Conservation (phyloP, 148 eudicot species). For the Silene latifolia region DNA sequence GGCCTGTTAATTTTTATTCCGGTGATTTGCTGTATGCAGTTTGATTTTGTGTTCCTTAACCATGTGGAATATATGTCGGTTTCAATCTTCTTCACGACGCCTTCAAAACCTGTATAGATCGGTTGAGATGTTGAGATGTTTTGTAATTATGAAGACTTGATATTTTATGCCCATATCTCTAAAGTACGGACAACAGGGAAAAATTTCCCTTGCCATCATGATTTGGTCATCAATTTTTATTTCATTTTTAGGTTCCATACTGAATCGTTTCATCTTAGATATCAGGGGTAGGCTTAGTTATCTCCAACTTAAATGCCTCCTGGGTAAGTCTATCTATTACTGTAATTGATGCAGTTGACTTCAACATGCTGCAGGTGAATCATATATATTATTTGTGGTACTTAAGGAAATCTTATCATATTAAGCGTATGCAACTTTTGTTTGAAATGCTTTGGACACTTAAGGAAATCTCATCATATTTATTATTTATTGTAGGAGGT, state of each 20-base stretch:
- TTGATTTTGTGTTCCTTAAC: neutral
- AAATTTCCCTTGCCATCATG: no score
- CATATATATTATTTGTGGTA: no score
- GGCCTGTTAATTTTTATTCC: neutral
- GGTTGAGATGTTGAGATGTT: no score
- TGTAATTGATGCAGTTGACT: no score
- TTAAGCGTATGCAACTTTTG: no score
- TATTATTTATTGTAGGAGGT: no score
- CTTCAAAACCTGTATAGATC: neutral
- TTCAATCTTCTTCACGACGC: neutral
- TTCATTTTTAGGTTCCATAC: conserved; percentile 29
- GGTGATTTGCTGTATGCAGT: neutral
- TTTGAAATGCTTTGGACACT: no score
- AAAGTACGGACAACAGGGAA: neutral
- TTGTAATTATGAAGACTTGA: no score
- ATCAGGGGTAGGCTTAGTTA: conserved; percentile 30
- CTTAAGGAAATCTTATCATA: no score
- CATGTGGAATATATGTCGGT: neutral
- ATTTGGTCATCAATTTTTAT: neutral
- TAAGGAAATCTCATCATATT: no score
- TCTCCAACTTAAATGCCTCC: conserved; percentile 38
- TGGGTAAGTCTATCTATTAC: conserved; percentile 35
- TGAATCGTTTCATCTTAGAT: conserved; percentile 22
- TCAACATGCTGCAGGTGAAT: no score
- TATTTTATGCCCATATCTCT: neutral